Evolutionary conservation across 129 eudicot genomes (phyloP), one percentile per base, ranked within the genome.

Genomic region (Silybum marianum): DNA sequence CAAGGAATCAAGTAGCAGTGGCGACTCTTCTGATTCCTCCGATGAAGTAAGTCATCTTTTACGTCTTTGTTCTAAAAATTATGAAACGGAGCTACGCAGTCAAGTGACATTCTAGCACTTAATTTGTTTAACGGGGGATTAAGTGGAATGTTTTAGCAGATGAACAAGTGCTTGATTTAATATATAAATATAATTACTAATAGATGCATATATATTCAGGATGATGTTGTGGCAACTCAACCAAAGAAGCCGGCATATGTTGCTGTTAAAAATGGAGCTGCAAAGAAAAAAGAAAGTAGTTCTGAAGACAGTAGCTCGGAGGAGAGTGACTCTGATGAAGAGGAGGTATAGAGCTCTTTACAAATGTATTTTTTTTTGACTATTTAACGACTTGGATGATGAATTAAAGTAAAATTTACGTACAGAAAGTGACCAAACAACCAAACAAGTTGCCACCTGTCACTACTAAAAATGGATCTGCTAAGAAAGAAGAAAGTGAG

Each of bases 271-370:
- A 48, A 48, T 60, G 67, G 67, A 19, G 23, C 25, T 60, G 67
- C 77, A 19, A 40, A 73, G 77, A 73, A 73, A 54, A 23, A 73
- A 44, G 77, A 73, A 21, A 39, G 23, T 60, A 71, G 75, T 32
- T 71, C 75, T 73, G 89, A 80, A 8, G 88, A 83, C 62, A 83
- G 66, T 14, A 84, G 84, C 70, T 84, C 88, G 6, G 91, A 87
- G 21, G 90, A 85, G 25, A 81, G 87, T 82, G 77, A 73, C 63
- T 73, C 77, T 21, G 77, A 60, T 6, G 67, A 71, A 34, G 75
- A 73, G 40, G 65, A 73, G 78, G 78, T 74, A 74, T 74, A 2
- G 11, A 22, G 26, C 26, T 51, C 19, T 51, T 16, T 16, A 51
- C 63, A 51, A 18, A 51, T 16, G 19, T 51, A 22, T 5, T 62